Evolutionary conservation across 2,329 filamentous ascomycete genomes (phyloP).

Genomic region (Thielaviopsis musarum): DNA sequence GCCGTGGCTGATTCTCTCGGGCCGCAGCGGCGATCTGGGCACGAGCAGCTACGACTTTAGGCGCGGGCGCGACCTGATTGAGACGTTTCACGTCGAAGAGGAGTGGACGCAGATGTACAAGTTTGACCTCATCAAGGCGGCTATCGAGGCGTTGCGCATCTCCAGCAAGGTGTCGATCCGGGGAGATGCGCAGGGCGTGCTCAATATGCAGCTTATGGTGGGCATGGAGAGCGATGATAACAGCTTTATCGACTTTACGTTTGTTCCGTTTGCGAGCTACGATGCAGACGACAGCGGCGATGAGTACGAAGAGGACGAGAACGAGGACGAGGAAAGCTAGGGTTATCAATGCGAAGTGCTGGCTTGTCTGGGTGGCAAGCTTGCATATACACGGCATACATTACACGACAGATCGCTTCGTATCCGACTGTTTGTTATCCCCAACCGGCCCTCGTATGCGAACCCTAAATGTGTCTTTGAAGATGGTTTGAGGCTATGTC

Average conservation of each 20-base stretch:
- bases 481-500: too few species aligned
- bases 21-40: constrained; percentile 36
- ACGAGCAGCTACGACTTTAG: constrained; percentile 51
- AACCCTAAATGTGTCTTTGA: too few species aligned
- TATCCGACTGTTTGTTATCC: too few species aligned
- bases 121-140: constrained; percentile 72
- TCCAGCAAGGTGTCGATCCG: constrained; percentile 85
- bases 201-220: constrained; percentile 94
- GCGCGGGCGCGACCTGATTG: constrained; percentile 48
- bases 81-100: constrained; percentile 51
- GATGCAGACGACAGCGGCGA: constrained; percentile 34
- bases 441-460: too few species aligned
- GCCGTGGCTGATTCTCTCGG: constrained; percentile 62
- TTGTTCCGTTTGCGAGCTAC: constrained; percentile 54
- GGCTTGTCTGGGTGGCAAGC: neutral
- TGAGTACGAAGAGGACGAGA: constrained; percentile 19
- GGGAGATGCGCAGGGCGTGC: constrained; percentile 72
- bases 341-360: neutral
- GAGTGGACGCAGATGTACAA: constrained; percentile 60
- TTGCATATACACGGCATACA: too few species aligned
- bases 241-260: constrained; percentile 69
- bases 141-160: constrained; percentile 79
- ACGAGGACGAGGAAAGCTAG: constrained; percentile 6
- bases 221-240: constrained; percentile 55
- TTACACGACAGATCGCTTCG: too few species aligned